Evolutionary conservation across 345 rosid species (phyloP).

Genomic region (Acer campestre): DNA sequence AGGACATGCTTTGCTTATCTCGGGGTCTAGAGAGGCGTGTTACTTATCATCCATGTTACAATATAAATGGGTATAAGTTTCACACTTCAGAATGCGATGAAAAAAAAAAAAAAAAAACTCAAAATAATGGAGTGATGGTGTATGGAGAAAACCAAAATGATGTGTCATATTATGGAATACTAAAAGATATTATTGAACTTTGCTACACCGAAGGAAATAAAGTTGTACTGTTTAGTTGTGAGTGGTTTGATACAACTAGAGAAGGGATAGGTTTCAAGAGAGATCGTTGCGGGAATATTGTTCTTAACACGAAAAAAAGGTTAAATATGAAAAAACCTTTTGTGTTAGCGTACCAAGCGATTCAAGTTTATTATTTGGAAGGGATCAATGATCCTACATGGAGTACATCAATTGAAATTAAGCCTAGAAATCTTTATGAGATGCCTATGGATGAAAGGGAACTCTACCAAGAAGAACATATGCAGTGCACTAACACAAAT

Average conservation of each 20-base stretch:
- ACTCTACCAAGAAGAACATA: too few species aligned
- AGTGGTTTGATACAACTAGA: constrained; percentile 3
- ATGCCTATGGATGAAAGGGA: too few species aligned
- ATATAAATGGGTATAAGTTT: constrained; percentile 14
- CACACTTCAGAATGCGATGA: not conserved
- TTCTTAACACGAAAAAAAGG: too few species aligned
- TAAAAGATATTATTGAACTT: constrained; percentile 1
- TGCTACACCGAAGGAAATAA: constrained; percentile 6
- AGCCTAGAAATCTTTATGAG: too few species aligned
- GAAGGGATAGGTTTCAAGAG: not conserved
- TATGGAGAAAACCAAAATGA: not conserved
- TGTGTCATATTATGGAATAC: constrained; percentile 13
- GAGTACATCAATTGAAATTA: too few species aligned
- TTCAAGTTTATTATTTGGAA: too few species aligned
- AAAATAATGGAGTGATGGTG: too few species aligned
- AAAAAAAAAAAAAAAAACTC: not conserved
- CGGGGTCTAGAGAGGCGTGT: not conserved
- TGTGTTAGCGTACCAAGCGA: too few species aligned
- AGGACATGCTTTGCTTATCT: constrained; percentile 1
- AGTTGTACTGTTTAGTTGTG: constrained; percentile 7
- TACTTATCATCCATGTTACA: not conserved
- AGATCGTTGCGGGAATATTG: not conserved
- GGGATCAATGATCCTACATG: too few species aligned
- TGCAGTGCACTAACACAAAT: too few species aligned
- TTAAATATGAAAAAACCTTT: too few species aligned